These are phyloP conservation scores for Monosporascus sp. DNA, from an alignment of 2,329 filamentous ascomycete genomes.

Conservation along the genomic window DNA sequence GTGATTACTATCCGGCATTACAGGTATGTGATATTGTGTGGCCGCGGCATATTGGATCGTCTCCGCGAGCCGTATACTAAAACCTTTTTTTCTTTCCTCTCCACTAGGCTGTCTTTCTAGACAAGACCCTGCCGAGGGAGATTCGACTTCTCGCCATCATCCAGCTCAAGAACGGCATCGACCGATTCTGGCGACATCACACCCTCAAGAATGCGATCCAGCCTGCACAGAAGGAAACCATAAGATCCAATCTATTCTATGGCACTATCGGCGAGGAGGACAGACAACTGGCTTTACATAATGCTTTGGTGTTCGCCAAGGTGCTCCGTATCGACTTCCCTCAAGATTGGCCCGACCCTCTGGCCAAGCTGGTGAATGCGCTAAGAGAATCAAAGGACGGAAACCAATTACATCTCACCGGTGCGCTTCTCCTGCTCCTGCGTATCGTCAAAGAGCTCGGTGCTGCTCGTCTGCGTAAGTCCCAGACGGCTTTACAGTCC, in stretches of 20 bases:
- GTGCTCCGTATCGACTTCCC: slow-evolving; percentile 88
- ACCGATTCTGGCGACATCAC: slow-evolving; percentile 82
- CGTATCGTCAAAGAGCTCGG: slow-evolving; percentile 88
- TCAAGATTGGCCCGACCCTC: slow-evolving; percentile 68
- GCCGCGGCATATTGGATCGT: neutral
- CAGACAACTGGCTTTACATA: slow-evolving; percentile 73
- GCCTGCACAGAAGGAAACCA: slow-evolving; percentile 68
- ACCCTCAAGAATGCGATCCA: slow-evolving; percentile 58
- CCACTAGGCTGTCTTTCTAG: slow-evolving; percentile 69
- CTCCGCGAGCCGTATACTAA: slow-evolving; percentile 1
- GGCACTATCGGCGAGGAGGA: slow-evolving; percentile 74
- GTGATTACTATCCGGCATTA: slow-evolving; percentile 61
- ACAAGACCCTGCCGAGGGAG: slow-evolving; percentile 68
- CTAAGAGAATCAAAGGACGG: slow-evolving; percentile 54
- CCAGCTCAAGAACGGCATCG: slow-evolving; percentile 93
- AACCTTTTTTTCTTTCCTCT: neutral
- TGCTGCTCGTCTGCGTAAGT: slow-evolving; percentile 69
- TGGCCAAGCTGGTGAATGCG: slow-evolving; percentile 55
- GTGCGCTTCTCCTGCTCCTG: slow-evolving; percentile 70
- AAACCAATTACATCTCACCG: slow-evolving; percentile 61
- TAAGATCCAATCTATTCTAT: slow-evolving; percentile 69
- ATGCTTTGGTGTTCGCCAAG: slow-evolving; percentile 82
- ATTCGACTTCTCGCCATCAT: slow-evolving; percentile 87
- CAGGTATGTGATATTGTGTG: slow-evolving; percentile 44
- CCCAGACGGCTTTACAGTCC: slow-evolving; percentile 69